Percentiles rank a stretch among this genome's conserved stretches.
Evolutionary conservation across 2,329 filamentous ascomycete species (phyloP).

Genomic region (Hypoxylon sp.): DNA sequence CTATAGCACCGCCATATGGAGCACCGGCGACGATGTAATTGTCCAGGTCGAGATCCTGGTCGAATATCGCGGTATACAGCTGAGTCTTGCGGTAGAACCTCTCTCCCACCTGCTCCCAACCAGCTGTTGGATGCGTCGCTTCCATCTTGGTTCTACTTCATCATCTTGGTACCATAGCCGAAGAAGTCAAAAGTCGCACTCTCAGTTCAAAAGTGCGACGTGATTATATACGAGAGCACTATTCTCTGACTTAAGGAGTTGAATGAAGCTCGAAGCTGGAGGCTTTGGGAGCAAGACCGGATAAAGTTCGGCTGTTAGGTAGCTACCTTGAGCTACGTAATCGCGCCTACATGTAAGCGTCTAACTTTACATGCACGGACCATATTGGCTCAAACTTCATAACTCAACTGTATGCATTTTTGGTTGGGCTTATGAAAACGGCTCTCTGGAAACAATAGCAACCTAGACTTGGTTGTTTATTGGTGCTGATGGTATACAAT

Average conservation of each 20-base stretch:
- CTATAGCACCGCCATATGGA: constrained; percentile 92
- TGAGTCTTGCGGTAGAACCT: constrained; percentile 96
- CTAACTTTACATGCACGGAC: neutral
- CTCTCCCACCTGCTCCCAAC: constrained; percentile 95
- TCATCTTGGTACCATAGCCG: constrained; percentile 42
- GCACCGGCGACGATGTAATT: constrained; percentile 94
- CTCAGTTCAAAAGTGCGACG: constrained; percentile 10
- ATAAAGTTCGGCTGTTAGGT: constrained; percentile 24
- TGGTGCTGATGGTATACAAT: neutral
- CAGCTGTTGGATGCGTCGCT: constrained; percentile 78
- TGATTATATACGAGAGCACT: constrained; percentile 2
- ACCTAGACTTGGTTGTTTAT: neutral
- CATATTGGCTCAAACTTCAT: neutral
- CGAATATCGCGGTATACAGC: constrained; percentile 93
- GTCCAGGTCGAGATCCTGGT: constrained; percentile 93
- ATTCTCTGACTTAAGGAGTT: constrained; percentile 7
- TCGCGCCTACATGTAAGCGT: neutral
- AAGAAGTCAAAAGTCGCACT: constrained; percentile 5
- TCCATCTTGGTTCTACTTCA: constrained; percentile 65
- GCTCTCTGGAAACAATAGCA: too few species aligned
- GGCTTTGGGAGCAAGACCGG: constrained; percentile 31
- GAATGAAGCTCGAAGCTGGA: constrained; percentile 29
- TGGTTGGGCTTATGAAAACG: too few species aligned
- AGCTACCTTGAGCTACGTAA: constrained; percentile 6
- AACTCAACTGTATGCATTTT: too few species aligned